Percentiles rank a stretch among this genome's conserved stretches.
Conservation (phyloP, 2,329 filamentous ascomycete species). For the Cercospora sp. region DNA sequence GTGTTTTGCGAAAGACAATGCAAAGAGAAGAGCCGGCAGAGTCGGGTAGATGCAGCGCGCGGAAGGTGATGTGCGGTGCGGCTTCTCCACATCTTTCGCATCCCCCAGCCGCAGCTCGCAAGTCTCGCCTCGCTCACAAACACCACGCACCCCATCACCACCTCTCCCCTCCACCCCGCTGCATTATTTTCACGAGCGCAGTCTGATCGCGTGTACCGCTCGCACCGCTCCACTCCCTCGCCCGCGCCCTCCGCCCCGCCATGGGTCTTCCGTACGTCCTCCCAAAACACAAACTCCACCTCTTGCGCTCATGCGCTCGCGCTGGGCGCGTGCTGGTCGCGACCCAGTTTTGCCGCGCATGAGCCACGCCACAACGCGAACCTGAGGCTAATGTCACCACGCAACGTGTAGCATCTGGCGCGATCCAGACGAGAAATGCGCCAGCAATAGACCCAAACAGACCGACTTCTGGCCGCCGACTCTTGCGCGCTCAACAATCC, state of each 20-base stretch:
- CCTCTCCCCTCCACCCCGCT: constrained; percentile 16
- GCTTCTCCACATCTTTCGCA: neutral
- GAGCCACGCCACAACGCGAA: constrained; percentile 12
- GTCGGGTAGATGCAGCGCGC: neutral
- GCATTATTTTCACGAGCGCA: constrained; percentile 24
- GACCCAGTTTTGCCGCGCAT: constrained; percentile 12
- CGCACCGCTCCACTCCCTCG: constrained; percentile 23
- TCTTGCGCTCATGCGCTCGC: constrained; percentile 5
- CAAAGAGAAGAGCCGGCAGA: neutral
- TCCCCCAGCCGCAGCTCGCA: neutral
- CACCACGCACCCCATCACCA: constrained; percentile 13
- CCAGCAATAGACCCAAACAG: constrained; percentile 48
- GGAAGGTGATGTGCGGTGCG: neutral
- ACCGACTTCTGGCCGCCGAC: constrained; percentile 42
- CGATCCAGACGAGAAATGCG: constrained; percentile 50
- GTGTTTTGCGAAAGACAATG: neutral
- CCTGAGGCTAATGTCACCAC: constrained; percentile 15
- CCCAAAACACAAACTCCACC: constrained; percentile 14
- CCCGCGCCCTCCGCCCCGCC: constrained; percentile 17
- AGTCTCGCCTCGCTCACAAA: neutral
- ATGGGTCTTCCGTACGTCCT: constrained; percentile 54
- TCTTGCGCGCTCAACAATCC: constrained; percentile 56
- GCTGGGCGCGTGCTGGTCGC: constrained; percentile 8
- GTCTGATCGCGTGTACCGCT: constrained; percentile 25
- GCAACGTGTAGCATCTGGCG: constrained; percentile 49